Evolutionary conservation across 176 grass and related monocot species (phyloP).

Genomic region (Avena atlantica): DNA sequence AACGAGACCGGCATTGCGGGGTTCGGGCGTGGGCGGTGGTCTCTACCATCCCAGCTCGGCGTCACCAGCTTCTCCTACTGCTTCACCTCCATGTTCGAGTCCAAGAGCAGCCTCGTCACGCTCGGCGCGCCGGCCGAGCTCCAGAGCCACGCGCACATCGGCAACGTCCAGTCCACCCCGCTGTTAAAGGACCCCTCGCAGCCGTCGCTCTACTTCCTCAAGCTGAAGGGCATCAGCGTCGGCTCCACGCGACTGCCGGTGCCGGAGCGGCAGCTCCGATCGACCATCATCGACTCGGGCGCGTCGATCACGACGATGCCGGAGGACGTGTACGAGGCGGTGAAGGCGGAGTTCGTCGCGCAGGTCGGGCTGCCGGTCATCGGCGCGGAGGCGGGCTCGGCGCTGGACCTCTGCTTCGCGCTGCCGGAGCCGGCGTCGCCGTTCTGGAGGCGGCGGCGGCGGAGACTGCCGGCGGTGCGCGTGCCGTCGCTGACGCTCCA

Average conservation of each 20-base stretch:
- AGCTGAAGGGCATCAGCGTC: conserved; percentile 59
- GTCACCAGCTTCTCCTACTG: conserved; percentile 76
- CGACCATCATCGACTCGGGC: conserved; percentile 86
- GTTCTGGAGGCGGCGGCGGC: conserved; percentile 33
- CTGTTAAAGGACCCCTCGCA: conserved; percentile 50
- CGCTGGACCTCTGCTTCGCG: conserved; percentile 75
- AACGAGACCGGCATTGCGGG: conserved; percentile 85
- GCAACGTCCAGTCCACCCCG: conserved; percentile 44
- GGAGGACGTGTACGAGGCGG: conserved; percentile 51
- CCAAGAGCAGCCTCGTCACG: conserved; percentile 70
- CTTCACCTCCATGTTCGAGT: conserved; percentile 70
- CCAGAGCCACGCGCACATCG: not conserved
- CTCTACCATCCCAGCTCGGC: conserved; percentile 65
- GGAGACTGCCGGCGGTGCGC: not conserved
- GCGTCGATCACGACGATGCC: conserved; percentile 67
- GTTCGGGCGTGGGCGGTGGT: conserved; percentile 58
- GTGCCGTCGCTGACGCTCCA: conserved; percentile 77
- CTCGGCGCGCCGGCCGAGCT: conserved; percentile 64
- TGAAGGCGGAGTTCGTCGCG: conserved; percentile 66
- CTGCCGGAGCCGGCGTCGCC: conserved; percentile 42
- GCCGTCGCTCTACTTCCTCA: conserved; percentile 75
- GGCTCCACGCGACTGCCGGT: conserved; percentile 54
- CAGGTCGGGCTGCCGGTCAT: conserved; percentile 54
- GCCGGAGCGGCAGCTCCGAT: conserved; percentile 38
- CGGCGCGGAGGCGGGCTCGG: conserved; percentile 26